These are phyloP conservation scores for Suillus plorans DNA, from an alignment of 768 basidiomycete species.

Conservation along the genomic window DNA sequence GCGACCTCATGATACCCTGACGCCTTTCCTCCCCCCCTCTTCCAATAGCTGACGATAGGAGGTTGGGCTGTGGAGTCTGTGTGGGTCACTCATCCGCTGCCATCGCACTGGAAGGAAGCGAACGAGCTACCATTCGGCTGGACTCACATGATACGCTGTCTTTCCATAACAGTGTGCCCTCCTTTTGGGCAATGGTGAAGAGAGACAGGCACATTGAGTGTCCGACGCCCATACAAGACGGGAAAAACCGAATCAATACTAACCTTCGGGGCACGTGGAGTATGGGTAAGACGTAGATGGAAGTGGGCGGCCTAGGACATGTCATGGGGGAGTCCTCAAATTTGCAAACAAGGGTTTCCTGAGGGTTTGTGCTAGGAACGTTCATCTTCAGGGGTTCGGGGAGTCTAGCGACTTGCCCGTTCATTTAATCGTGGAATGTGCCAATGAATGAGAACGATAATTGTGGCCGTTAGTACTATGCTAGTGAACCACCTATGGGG, in stretches of 20 bases:
- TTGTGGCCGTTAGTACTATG: neutral
- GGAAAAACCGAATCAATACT: slow-evolving; percentile 24
- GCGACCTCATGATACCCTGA: neutral
- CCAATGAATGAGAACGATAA: neutral
- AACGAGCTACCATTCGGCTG: neutral
- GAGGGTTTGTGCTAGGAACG: neutral
- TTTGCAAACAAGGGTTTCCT: neutral
- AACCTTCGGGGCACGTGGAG: slow-evolving; percentile 33
- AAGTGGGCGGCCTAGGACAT: slow-evolving; percentile 8
- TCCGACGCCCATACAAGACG: slow-evolving; percentile 6
- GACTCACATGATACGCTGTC: neutral
- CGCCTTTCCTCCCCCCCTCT: neutral
- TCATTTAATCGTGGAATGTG: neutral
- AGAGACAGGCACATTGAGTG: neutral
- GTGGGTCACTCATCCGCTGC: neutral
- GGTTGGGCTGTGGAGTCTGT: neutral
- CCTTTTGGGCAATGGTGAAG: neutral
- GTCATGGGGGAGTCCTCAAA: too few relatives aligned
- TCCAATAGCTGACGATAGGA: neutral
- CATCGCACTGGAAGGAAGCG: neutral
- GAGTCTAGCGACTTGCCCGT: neutral
- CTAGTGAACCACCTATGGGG: neutral
- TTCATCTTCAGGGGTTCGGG: neutral
- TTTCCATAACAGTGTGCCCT: neutral
- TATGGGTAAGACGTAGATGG: slow-evolving; percentile 20